These are phyloP conservation scores for Penicillium sp. DNA, from an alignment of 2,329 filamentous ascomycete genomes.

Conservation along the genomic window DNA sequence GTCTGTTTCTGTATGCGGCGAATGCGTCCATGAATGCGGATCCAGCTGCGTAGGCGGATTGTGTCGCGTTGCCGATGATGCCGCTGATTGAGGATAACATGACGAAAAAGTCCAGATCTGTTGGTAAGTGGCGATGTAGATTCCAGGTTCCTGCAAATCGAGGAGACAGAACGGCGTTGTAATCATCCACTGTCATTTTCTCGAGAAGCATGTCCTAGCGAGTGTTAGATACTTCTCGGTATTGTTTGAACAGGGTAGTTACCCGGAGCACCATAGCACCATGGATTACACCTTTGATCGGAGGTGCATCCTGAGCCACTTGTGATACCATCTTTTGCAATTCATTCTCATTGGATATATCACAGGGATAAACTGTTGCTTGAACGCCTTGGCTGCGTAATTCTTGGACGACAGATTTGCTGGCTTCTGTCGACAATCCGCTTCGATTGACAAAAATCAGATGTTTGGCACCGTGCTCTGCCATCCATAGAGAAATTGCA, in stretches of 20 bases:
- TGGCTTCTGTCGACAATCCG: background rate
- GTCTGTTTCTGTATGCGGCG: background rate
- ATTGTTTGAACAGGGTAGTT: too few relatives aligned
- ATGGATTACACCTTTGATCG: conserved; percentile 27
- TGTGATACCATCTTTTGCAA: conserved; percentile 11
- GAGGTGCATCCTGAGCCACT: conserved; percentile 14
- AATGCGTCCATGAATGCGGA: background rate
- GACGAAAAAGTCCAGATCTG: background rate
- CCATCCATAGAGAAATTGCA: conserved; percentile 30
- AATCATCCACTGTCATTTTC: conserved; percentile 20
- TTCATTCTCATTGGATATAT: conserved; percentile 18
- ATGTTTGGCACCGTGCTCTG: conserved; percentile 30
- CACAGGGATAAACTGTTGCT: conserved; percentile 18
- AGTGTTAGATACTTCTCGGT: too few relatives aligned
- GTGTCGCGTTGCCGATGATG: background rate
- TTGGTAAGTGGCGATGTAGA: background rate
- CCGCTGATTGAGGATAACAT: background rate
- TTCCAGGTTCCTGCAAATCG: background rate
- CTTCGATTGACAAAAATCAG: conserved; percentile 25
- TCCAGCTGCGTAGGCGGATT: background rate
- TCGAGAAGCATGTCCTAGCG: conserved; percentile 28
- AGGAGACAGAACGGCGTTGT: background rate
- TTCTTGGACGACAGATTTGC: conserved; percentile 1
- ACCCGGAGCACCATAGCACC: conserved; percentile 21
- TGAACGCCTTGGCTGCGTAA: conserved; percentile 1